These are phyloP conservation scores for Curvularia sp. DNA, from an alignment of 2,329 filamentous ascomycete species.

Conservation along the genomic window DNA sequence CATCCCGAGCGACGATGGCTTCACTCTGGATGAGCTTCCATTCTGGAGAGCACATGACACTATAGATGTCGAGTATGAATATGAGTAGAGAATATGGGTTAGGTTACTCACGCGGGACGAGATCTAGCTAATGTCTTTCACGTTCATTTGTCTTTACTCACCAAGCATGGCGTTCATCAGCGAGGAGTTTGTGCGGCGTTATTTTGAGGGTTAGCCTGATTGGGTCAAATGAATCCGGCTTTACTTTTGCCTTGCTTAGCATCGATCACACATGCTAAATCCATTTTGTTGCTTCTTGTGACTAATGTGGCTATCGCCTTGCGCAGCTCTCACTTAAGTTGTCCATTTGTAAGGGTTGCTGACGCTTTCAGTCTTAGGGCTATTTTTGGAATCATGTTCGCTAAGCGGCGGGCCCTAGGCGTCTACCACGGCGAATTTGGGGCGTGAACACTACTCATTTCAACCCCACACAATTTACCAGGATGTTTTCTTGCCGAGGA, in stretches of 20 bases:
- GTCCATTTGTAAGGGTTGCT: slow-evolving; percentile 2
- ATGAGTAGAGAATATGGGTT: slow-evolving; percentile 21
- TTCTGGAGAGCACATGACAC: slow-evolving; percentile 44
- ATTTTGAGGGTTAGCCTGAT: slow-evolving; percentile 11
- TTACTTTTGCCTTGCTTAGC: slow-evolving; percentile 13
- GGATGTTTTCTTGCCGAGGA: not conserved
- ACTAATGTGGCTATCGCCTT: not conserved
- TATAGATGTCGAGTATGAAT: slow-evolving; percentile 39
- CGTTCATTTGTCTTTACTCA: not conserved
- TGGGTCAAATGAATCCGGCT: slow-evolving; percentile 10
- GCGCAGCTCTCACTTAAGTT: not conserved
- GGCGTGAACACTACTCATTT: slow-evolving; percentile 11
- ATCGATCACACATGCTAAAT: not conserved
- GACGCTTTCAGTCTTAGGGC: slow-evolving; percentile 4
- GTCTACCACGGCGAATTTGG: slow-evolving; percentile 5
- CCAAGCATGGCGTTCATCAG: slow-evolving; percentile 8
- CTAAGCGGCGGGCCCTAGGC: slow-evolving; percentile 22
- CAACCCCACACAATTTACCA: slow-evolving; percentile 3
- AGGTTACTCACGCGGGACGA: not conserved
- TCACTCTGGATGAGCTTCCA: slow-evolving; percentile 48
- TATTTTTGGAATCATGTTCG: slow-evolving; percentile 18
- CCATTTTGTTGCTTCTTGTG: slow-evolving; percentile 30
- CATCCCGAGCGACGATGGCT: slow-evolving; percentile 49
- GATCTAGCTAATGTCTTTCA: not conserved
- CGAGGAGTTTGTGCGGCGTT: slow-evolving; percentile 7